Base-by-base conservation (phyloP, 2,329 filamentous ascomycete species). In the Arthroderma sp. region DNA sequence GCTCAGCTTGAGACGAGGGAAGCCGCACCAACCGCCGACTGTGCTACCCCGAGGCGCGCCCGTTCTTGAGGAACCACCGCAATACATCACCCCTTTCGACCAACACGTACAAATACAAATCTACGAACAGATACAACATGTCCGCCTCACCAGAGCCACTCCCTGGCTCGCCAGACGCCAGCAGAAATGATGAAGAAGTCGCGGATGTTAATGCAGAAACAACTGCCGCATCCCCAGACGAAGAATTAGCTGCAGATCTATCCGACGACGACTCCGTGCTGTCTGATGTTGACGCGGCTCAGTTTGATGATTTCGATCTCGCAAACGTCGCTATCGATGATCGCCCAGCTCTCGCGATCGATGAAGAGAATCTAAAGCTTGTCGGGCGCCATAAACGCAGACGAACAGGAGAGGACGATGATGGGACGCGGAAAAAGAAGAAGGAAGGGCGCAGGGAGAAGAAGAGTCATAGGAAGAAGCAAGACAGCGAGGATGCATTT, bases 391-490 rank as follows among this genome's bases (percentile, higher is more conserved):
- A 78, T 62, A 80, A 80, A 68, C 68, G 77, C 50, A 77, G 79
- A 68, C 75, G 84, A 46, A 58, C 70, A 6, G 81, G 72, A 33
- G 75, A 73, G 42, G 75, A 74, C 50, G 70, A 69, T 43, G 71
- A 72, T 30, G 69, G 75, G 31, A 79, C 79, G 42, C 77, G 74
- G 29, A 65, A 71, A 37, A 85, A 83, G 64, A 91, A 75, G 61
- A 70, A 70, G 50, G 70, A 74, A 53, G 65, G 67, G 4, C 65
- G 70, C 47, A 63, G 74, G 29, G 73, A 76, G 55, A 75, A 72
- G 62, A 80, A 82, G 60, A 82, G 77, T n/a, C 73, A 78, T 42
- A 73, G 80, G 55, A 81, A 80, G 52, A 84, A 85, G 64, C 79
- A 81, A 65, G 70, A 70, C 49, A 73, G 68, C 36, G 68, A 71